phyloP scores from a whole-genome alignment of 2,329 filamentous ascomycete species.

The Fusarium continuum region DNA sequence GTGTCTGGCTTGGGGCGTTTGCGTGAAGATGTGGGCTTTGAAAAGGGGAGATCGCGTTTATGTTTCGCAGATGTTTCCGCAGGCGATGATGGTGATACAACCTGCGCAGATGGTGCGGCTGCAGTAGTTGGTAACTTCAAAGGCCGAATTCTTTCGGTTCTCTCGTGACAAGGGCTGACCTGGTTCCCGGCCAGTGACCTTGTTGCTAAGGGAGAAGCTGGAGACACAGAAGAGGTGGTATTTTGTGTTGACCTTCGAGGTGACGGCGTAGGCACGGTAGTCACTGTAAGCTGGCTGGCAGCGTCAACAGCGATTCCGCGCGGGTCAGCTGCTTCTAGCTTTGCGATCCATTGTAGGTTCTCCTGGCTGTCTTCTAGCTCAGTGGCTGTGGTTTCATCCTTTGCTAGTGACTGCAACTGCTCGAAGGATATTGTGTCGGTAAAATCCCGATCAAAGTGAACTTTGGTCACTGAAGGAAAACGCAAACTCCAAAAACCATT shows the following conservation, averaged over 20 bases:
- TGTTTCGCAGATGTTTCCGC: not conserved
- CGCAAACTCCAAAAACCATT: slow-evolving; percentile 77
- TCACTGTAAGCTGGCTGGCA: slow-evolving; percentile 56
- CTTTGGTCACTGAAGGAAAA: slow-evolving; percentile 79
- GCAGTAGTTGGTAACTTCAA: slow-evolving; percentile 1
- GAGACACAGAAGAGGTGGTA: slow-evolving; percentile 29
- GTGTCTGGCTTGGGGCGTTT: slow-evolving; percentile 34
- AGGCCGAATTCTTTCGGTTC: not conserved
- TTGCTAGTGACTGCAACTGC: slow-evolving; percentile 74
- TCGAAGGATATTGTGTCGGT: slow-evolving; percentile 74
- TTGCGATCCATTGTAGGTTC: slow-evolving; percentile 67
- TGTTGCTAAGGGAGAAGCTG: slow-evolving; percentile 15
- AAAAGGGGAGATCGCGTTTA: slow-evolving; percentile 2
- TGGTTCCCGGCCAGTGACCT: not conserved
- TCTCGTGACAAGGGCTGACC: not conserved
- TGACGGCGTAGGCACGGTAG: slow-evolving; percentile 50
- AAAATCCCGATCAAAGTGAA: slow-evolving; percentile 79
- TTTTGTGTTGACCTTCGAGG: slow-evolving; percentile 43
- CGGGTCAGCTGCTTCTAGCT: slow-evolving; percentile 65
- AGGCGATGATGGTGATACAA: not conserved
- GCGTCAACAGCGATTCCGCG: slow-evolving; percentile 54
- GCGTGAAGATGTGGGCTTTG: not conserved
- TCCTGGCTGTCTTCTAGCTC: slow-evolving; percentile 67
- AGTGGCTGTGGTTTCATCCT: slow-evolving; percentile 60
- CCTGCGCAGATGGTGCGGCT: slow-evolving; percentile 17